Percentiles rank a stretch among this genome's conserved stretches.
Conservation (phyloP, 805 yeast genomes). For the Diddensiella santjacobensis region DNA sequence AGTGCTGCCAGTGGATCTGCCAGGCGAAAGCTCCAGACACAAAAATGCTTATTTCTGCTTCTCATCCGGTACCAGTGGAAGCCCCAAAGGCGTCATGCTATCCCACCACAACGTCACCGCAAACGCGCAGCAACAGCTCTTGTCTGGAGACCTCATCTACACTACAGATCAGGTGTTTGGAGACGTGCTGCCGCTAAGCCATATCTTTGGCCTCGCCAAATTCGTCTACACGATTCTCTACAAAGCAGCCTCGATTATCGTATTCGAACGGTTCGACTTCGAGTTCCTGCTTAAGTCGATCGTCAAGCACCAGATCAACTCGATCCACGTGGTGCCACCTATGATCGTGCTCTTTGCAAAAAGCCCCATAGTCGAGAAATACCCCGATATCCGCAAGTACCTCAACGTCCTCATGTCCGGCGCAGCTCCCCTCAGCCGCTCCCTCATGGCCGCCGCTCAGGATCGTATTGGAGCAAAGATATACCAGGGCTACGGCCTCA, state of each 20-base stretch:
- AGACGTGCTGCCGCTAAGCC: constrained; percentile 22
- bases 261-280: constrained; percentile 35
- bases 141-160: constrained; percentile 1
- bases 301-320: constrained; percentile 34
- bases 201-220: constrained; percentile 63
- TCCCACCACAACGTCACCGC: constrained; percentile 52
- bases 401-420: constrained; percentile 41
- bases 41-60: constrained; percentile 31
- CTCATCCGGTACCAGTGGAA: constrained; percentile 44
- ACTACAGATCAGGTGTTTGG: constrained; percentile 4
- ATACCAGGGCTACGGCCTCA: constrained; percentile 26
- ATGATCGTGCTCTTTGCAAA: constrained; percentile 44
- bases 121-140: constrained; percentile 30
- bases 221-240: constrained; percentile 66
- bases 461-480: constrained; percentile 22
- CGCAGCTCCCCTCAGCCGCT: constrained; percentile 44
- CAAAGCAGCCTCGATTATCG: constrained; percentile 23
- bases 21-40: constrained; percentile 1
- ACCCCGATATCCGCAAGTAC: constrained; percentile 38
- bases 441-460: constrained; percentile 13
- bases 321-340: constrained; percentile 42
- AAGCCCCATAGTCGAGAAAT: constrained; percentile 42
- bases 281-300: constrained; percentile 29
- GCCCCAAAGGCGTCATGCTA: constrained; percentile 74
- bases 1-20: background rate